Evolutionary conservation across 202 grass and related monocot genomes (phyloP).

Genomic region (Digitaria exilis): DNA sequence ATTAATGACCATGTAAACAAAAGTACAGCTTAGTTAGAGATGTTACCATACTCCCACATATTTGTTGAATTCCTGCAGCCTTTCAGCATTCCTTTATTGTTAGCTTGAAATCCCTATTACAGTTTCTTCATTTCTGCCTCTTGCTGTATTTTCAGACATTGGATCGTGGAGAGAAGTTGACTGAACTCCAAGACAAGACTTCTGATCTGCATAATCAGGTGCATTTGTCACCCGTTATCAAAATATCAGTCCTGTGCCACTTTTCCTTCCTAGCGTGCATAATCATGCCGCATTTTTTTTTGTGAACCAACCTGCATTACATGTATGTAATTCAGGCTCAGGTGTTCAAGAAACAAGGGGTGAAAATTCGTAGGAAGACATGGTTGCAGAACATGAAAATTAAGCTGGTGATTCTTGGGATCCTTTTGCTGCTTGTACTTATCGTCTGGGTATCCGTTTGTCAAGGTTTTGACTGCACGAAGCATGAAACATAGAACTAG

Average conservation of each 20-base stretch:
- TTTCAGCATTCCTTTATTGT: neutral
- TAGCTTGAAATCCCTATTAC: neutral
- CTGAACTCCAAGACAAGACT: conserved; percentile 84
- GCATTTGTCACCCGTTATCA: neutral
- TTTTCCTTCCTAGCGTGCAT: neutral
- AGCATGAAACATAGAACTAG: conserved; percentile 63
- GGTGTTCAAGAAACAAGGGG: conserved; percentile 89
- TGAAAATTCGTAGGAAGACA: conserved; percentile 83
- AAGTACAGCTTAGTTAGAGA: neutral
- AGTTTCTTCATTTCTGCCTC: conserved; percentile 2
- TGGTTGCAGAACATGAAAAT: conserved; percentile 97
- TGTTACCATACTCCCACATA: neutral
- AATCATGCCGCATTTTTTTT: no score
- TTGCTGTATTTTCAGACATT: conserved; percentile 61
- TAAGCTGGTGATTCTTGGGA: conserved; percentile 76
- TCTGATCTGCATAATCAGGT: conserved; percentile 84
- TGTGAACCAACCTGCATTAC: neutral
- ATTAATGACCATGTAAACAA: neutral
- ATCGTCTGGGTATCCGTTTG: conserved; percentile 92
- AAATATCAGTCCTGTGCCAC: neutral
- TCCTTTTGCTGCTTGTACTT: conserved; percentile 82
- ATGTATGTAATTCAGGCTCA: conserved; percentile 64
- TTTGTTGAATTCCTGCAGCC: neutral
- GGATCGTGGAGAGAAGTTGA: conserved; percentile 77
- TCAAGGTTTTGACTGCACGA: conserved; percentile 92